Evolutionary conservation across 257 asterid species (phyloP).

Genomic region (Striga asiatica): DNA sequence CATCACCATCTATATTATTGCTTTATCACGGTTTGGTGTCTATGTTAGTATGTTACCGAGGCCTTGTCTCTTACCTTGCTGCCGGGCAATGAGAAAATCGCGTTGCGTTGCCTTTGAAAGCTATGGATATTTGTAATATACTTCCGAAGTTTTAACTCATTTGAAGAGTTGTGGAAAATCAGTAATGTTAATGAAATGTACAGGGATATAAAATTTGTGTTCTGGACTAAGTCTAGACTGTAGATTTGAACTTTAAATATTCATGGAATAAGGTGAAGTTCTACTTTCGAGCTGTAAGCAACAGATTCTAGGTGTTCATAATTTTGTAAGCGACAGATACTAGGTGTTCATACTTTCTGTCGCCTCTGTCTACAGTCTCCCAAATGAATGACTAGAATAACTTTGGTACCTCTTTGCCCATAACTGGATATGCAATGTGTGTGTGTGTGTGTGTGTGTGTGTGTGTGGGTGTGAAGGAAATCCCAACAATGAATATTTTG

Average conservation of each 20-base stretch:
- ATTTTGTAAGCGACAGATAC: not conserved
- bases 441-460: not conserved
- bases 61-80: too few relatives aligned
- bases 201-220: not conserved
- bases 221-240: constrained; percentile 5
- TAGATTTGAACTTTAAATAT: not conserved
- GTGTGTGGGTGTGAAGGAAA: not conserved
- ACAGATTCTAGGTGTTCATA: not conserved
- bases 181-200: constrained; percentile 1
- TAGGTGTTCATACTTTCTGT: not conserved
- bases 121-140: not conserved
- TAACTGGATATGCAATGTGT: not conserved
- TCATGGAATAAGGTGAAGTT: not conserved
- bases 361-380: constrained; percentile 7
- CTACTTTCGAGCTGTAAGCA: constrained; percentile 7
- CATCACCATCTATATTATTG: too few relatives aligned
- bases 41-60: too few relatives aligned
- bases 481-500: not conserved
- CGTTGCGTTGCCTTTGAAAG: too few relatives aligned
- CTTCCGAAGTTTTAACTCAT: constrained; percentile 3
- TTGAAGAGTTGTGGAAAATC: constrained; percentile 5
- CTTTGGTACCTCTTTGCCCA: not conserved
- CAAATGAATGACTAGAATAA: constrained; percentile 1
- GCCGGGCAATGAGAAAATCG: too few relatives aligned
- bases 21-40: too few relatives aligned